Evolutionary conservation across 805 yeast species (phyloP), one percentile per base, ranked within the genome.

Genomic region (Candida lessepsii): DNA sequence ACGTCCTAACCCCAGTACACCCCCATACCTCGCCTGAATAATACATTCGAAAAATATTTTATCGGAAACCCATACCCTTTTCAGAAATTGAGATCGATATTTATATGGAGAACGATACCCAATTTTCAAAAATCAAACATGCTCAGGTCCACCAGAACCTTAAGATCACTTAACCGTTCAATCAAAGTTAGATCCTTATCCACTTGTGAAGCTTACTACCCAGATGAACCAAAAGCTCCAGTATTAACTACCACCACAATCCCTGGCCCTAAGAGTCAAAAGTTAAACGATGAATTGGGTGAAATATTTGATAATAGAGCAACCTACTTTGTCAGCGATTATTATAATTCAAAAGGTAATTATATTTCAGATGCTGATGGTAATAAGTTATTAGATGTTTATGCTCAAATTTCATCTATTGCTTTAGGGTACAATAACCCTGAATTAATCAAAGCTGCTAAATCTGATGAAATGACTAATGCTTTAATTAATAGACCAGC

Each of bases 371-470:
- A 68, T 47, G 65, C 61, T 18, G 73, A 68, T 41, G 73, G 73
- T 9, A 68, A 67, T 48, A 52, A 52, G 39, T 49, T 67, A 41
- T 54, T 68, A 35, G 73, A 68, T 43, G 71, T 68, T 2, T 68
- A 60, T 45, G 61, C 68, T 40, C 74, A 69, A 49, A 69, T 69
- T 41, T 60, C 73, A 9, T 68, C 73, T 9, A 68, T 67, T 45
- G 61, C 72, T 3, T 51, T 69, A 28, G 74, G 74, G 5, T 69
- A 69, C 57, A 67, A 67, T 48, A 69, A 68, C 51, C 74, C 74
- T 1, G 65, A 50, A 15, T 57, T 69, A 41, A 49, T 53, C 35
- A 54, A 61, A 44, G 57, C 65, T 11, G 73, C 73, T 2, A 57
- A 54, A 41, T 61, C 69, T 1, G 66, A 59, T 25, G 70, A 61